Evolutionary conservation across 208 protist species (phyloP).

Genomic region (Vickermania spadyakhi): DNA sequence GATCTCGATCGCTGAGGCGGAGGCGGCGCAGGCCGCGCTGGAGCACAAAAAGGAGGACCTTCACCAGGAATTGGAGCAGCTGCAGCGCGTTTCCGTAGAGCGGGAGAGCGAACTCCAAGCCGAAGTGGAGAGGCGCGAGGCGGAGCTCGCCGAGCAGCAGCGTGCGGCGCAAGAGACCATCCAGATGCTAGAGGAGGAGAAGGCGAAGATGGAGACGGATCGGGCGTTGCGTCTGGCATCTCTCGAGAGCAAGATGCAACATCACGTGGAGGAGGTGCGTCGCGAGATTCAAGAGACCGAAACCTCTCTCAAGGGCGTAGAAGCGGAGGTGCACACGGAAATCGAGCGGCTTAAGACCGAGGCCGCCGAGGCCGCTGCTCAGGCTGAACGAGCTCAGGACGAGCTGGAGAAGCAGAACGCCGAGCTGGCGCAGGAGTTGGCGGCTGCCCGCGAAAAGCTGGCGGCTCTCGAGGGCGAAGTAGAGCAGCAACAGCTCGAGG

Average conservation of each 20-base stretch:
- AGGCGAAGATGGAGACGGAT: too few species aligned
- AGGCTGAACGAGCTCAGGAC: conserved; percentile 4
- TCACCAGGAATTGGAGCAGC: background rate
- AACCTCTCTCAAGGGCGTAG: too few species aligned
- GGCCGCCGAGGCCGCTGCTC: background rate
- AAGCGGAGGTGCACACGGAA: too few species aligned
- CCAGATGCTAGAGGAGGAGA: background rate
- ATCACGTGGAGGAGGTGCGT: too few species aligned
- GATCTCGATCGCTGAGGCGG: too few species aligned
- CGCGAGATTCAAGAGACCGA: too few species aligned
- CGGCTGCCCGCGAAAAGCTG: too few species aligned
- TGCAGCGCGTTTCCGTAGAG: background rate
- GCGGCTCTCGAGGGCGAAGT: too few species aligned
- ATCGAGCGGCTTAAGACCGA: conserved; percentile 3
- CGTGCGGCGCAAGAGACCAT: background rate
- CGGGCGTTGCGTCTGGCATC: too few species aligned
- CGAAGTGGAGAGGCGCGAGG: background rate
- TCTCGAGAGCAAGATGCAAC: too few species aligned
- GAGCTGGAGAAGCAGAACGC: conserved; percentile 18
- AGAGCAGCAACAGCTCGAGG: too few species aligned
- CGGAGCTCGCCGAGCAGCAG: background rate
- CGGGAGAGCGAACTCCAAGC: background rate
- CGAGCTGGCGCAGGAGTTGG: conserved; percentile 12
- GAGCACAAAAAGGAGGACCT: background rate
- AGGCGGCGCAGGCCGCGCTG: background rate